Percentiles rank a stretch among this genome's conserved stretches.
phyloP scores from a whole-genome alignment of 2,329 filamentous ascomycete species.

The Penicillium sp. region DNA sequence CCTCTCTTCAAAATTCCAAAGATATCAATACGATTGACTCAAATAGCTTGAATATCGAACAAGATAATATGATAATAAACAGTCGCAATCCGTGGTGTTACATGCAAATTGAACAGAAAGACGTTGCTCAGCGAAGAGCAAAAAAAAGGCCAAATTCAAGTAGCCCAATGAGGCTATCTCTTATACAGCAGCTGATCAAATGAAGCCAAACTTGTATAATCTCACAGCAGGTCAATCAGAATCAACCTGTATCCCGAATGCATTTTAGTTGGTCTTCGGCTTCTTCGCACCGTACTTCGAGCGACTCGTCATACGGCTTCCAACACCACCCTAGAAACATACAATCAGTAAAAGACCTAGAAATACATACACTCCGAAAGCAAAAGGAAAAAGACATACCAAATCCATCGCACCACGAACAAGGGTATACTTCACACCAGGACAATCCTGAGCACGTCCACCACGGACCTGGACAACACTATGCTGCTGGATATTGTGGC shows the following conservation, averaged over 20 bases:
- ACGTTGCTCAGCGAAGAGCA: slow-evolving; percentile 2
- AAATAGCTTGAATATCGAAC: background rate
- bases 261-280: slow-evolving; percentile 70
- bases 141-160: background rate
- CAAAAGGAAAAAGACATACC: slow-evolving; percentile 55
- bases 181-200: background rate
- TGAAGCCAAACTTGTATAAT: slow-evolving; percentile 2
- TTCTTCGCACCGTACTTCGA: slow-evolving; percentile 99
- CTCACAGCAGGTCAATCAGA: background rate
- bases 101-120: slow-evolving; percentile 9
- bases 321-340: slow-evolving; percentile 74
- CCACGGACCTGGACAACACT: slow-evolving; percentile 95
- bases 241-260: background rate
- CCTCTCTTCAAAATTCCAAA: background rate
- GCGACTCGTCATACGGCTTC: slow-evolving; percentile 74
- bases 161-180: background rate
- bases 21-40: background rate
- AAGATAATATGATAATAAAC: background rate
- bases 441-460: slow-evolving; percentile 92
- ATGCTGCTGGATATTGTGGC: slow-evolving; percentile 98
- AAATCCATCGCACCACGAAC: slow-evolving; percentile 89
- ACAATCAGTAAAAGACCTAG: slow-evolving; percentile 24
- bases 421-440: slow-evolving; percentile 93
- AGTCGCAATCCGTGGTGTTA: slow-evolving; percentile 9
- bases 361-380: background rate